These are phyloP conservation scores for Debaryomyces fabryi DNA, from an alignment of 1,139 yeast species.

Conservation along the genomic window DNA sequence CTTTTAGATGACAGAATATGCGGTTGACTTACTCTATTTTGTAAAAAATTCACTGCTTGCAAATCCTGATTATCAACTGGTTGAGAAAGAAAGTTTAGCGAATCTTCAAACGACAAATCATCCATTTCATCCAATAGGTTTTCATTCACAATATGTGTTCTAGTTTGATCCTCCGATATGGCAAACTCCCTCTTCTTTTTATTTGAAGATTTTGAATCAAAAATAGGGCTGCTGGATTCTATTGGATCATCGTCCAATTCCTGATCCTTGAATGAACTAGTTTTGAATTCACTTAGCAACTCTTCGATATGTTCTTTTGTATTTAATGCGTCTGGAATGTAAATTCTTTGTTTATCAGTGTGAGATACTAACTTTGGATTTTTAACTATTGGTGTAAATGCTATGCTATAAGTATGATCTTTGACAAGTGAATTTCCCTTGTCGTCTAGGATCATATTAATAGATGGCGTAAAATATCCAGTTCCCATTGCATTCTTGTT, in stretches of 20 bases:
- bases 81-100: conserved; percentile 20
- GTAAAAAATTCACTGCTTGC: not conserved
- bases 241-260: conserved; percentile 9
- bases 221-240: conserved; percentile 5
- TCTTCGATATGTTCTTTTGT: not conserved
- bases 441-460: conserved; percentile 15
- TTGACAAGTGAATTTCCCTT: conserved; percentile 11
- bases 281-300: not conserved
- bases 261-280: not conserved
- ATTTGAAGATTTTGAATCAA: not conserved
- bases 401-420: conserved; percentile 13
- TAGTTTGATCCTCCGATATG: not conserved
- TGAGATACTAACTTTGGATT: not conserved
- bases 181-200: not conserved
- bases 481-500: conserved; percentile 15
- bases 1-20: not conserved
- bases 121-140: conserved; percentile 10
- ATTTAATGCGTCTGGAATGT: conserved; percentile 17
- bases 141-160: not conserved
- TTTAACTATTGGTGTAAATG: conserved; percentile 20
- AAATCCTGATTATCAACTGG: not conserved
- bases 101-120: conserved; percentile 21
- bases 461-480: conserved; percentile 14
- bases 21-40: not conserved
- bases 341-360: conserved; percentile 13